These are phyloP conservation scores for Lactifluus echinatus DNA, from an alignment of 768 basidiomycete species.

Conservation along the genomic window DNA sequence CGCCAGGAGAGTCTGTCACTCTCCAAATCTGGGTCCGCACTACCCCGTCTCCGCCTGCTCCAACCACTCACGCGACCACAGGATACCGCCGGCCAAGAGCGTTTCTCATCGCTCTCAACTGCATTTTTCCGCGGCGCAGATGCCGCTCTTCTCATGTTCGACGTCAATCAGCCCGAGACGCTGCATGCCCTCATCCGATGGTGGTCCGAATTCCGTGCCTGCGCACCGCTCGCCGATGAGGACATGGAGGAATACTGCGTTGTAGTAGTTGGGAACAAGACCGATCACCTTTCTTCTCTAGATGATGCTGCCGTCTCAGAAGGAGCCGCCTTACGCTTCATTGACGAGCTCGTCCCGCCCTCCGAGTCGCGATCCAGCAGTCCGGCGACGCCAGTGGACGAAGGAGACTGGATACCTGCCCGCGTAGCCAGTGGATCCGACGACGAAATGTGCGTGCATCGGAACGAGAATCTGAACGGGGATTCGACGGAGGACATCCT, in stretches of 20 bases:
- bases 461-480: neutral
- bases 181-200: slow-evolving; percentile 54
- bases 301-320: slow-evolving; percentile 27
- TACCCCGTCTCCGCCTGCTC: neutral
- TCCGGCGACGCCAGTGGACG: slow-evolving; percentile 5
- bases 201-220: slow-evolving; percentile 69
- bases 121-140: slow-evolving; percentile 85
- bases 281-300: slow-evolving; percentile 38
- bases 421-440: neutral
- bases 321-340: slow-evolving; percentile 41
- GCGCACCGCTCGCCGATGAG: slow-evolving; percentile 58
- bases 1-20: slow-evolving; percentile 47
- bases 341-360: slow-evolving; percentile 43
- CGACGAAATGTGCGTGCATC: neutral
- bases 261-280: slow-evolving; percentile 68
- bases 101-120: slow-evolving; percentile 72
- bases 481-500: neutral
- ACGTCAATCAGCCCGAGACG: slow-evolving; percentile 59
- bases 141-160: slow-evolving; percentile 74
- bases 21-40: slow-evolving; percentile 59
- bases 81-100: slow-evolving; percentile 85
- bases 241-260: slow-evolving; percentile 58
- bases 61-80: slow-evolving; percentile 24
- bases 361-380: slow-evolving; percentile 15
- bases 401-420: neutral